Evolutionary conservation across 106 monocot genomes (phyloP).

Genomic region (Acorus calamus): DNA sequence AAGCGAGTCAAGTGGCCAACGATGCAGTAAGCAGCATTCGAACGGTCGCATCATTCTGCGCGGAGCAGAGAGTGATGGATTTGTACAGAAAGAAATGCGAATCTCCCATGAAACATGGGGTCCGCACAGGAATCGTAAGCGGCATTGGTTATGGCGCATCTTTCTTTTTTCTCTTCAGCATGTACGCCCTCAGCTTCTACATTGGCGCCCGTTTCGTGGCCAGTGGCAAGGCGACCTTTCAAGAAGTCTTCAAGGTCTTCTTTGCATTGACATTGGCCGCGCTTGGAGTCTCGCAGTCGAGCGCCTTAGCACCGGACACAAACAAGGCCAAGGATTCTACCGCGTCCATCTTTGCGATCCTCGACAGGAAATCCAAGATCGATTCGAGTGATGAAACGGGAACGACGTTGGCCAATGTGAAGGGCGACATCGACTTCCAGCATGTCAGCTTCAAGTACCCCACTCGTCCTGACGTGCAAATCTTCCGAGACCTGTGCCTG

Average conservation of each 20-base stretch:
- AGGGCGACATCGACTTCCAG: constrained; percentile 53
- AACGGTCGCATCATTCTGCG: constrained; percentile 51
- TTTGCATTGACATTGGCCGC: constrained; percentile 53
- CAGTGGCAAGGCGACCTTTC: constrained; percentile 26
- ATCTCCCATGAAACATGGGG: constrained; percentile 29
- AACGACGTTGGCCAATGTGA: constrained; percentile 14
- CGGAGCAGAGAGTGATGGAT: constrained; percentile 46
- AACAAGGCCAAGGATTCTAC: constrained; percentile 52
- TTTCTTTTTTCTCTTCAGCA: constrained; percentile 26
- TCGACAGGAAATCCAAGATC: constrained; percentile 61
- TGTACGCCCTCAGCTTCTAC: constrained; percentile 50
- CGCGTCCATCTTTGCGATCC: constrained; percentile 54
- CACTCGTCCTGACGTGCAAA: constrained; percentile 42
- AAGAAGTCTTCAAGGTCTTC: constrained; percentile 54
- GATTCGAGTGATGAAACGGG: constrained; percentile 50
- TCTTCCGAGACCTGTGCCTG: constrained; percentile 61
- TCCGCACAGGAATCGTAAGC: constrained; percentile 32
- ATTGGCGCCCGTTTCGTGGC: constrained; percentile 45
- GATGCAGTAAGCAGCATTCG: constrained; percentile 54
- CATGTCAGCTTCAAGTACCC: constrained; percentile 67
- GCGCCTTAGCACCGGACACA: constrained; percentile 43
- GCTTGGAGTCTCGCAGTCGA: constrained; percentile 51
- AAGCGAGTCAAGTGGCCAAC: constrained; percentile 54
- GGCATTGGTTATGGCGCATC: constrained; percentile 50
- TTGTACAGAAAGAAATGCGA: constrained; percentile 37